Percentiles rank a stretch among this genome's conserved stretches.
Evolutionary conservation across 2,329 filamentous ascomycete genomes (phyloP).

Genomic region (Chaetomium sp.): DNA sequence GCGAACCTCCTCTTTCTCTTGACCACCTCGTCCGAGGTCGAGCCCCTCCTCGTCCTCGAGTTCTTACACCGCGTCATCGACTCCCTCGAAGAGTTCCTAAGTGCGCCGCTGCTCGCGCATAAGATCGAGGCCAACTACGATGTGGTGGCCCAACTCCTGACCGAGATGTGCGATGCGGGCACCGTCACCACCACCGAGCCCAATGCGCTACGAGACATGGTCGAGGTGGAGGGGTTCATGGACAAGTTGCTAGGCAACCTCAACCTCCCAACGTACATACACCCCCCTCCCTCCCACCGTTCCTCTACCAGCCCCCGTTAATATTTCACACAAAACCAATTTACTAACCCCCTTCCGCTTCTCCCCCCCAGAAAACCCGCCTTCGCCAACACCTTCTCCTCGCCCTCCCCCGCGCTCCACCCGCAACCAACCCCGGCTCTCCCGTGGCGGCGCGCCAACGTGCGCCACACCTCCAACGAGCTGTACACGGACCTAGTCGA

Average conservation of each 20-base stretch:
- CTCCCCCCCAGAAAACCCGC: constrained; percentile 21
- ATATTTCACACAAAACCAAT: neutral
- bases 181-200: constrained; percentile 88
- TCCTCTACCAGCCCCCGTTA: neutral
- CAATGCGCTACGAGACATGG: constrained; percentile 86
- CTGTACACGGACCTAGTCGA: constrained; percentile 96
- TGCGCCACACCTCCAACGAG: constrained; percentile 95
- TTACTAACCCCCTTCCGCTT: neutral
- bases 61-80: constrained; percentile 94
- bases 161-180: constrained; percentile 95
- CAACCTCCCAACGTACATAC: constrained; percentile 68
- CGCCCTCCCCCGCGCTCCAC: constrained; percentile 42
- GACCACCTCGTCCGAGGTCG: constrained; percentile 81
- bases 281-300: neutral
- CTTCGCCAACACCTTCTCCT: constrained; percentile 36
- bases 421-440: constrained; percentile 55
- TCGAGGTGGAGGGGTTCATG: constrained; percentile 88
- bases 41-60: constrained; percentile 87
- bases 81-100: constrained; percentile 90
- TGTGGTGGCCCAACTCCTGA: constrained; percentile 87
- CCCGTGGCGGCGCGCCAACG: constrained; percentile 89
- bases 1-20: constrained; percentile 84
- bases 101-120: constrained; percentile 78
- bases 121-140: constrained; percentile 92
- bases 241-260: constrained; percentile 88